These are phyloP conservation scores for Austroboletus niveus DNA, from an alignment of 1,284 basidiomycete species.

Conservation along the genomic window DNA sequence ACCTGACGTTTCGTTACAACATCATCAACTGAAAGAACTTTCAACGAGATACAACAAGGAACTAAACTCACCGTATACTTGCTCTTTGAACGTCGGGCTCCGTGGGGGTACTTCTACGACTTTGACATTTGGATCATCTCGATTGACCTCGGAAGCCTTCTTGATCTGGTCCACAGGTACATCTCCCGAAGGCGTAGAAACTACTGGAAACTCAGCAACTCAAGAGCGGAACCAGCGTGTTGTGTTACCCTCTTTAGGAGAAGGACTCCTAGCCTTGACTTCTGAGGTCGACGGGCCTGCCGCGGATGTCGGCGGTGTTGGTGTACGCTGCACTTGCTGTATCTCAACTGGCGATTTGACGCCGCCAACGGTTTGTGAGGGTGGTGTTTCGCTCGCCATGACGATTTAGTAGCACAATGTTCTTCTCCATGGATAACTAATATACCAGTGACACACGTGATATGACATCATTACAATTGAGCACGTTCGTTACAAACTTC, in stretches of 20 bases:
- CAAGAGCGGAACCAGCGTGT: not conserved
- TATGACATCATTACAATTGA: slow-evolving; percentile 19
- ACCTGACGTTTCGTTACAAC: slow-evolving; percentile 21
- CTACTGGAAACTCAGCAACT: slow-evolving; percentile 19
- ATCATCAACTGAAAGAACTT: not conserved
- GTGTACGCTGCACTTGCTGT: slow-evolving; percentile 4
- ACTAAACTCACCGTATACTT: slow-evolving; percentile 41
- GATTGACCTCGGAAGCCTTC: slow-evolving; percentile 23
- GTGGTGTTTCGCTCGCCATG: slow-evolving; percentile 4
- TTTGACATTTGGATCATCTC: slow-evolving; percentile 28
- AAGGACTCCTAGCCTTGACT: slow-evolving; percentile 15
- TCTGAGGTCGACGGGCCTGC: slow-evolving; percentile 22
- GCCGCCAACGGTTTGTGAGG: not conserved
- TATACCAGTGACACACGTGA: slow-evolving; percentile 24
- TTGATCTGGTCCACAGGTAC: slow-evolving; percentile 30
- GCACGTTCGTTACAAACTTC: not conserved
- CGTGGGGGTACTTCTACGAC: slow-evolving; percentile 24
- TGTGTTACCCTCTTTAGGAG: slow-evolving; percentile 38
- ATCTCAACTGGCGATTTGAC: not conserved
- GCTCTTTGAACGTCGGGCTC: slow-evolving; percentile 47
- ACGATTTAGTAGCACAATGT: not conserved
- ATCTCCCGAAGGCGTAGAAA: slow-evolving; percentile 34
- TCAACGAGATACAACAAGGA: not conserved
- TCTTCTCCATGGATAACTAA: not conserved
- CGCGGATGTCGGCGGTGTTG: slow-evolving; percentile 25